phyloP scores from a whole-genome alignment of 352 stramenopile species.

The Pythium periplocum region DNA sequence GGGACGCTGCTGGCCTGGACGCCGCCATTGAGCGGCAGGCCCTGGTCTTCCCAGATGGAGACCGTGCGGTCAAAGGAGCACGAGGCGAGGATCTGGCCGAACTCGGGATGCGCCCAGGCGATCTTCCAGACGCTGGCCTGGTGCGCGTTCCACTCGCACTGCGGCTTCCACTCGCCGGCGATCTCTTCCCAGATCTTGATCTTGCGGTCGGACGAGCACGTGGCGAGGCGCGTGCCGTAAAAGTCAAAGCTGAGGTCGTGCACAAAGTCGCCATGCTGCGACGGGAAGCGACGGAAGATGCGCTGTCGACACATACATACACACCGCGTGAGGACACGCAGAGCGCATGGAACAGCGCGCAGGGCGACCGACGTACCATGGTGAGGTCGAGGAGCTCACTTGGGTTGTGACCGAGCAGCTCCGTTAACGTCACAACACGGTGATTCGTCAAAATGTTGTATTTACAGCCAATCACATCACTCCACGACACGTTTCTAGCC shows the following conservation, averaged over 20 bases:
- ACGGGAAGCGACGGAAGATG: slow-evolving; percentile 81
- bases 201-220: slow-evolving; percentile 88
- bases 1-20: slow-evolving; percentile 2
- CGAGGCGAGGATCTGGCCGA: slow-evolving; percentile 93
- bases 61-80: slow-evolving; percentile 92
- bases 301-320: slow-evolving; percentile 25
- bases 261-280: slow-evolving; percentile 88
- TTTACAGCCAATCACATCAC: too few relatives aligned
- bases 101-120: slow-evolving; percentile 94
- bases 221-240: slow-evolving; percentile 88
- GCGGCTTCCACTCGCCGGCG: slow-evolving; percentile 77
- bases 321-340: neutral
- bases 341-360: too few relatives aligned
- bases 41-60: slow-evolving; percentile 94
- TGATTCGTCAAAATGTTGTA: too few relatives aligned
- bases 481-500: neutral
- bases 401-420: too few relatives aligned
- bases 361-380: too few relatives aligned
- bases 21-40: slow-evolving; percentile 38
- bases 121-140: slow-evolving; percentile 92
- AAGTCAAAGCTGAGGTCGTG: slow-evolving; percentile 93
- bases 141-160: slow-evolving; percentile 88
- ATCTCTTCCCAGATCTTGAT: slow-evolving; percentile 90
- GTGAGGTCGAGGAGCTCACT: too few relatives aligned
- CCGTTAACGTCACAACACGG: too few relatives aligned